Evolutionary conservation across 192 early-diverging fungal species (phyloP).

Genomic region (Powellomyces hirtus): DNA sequence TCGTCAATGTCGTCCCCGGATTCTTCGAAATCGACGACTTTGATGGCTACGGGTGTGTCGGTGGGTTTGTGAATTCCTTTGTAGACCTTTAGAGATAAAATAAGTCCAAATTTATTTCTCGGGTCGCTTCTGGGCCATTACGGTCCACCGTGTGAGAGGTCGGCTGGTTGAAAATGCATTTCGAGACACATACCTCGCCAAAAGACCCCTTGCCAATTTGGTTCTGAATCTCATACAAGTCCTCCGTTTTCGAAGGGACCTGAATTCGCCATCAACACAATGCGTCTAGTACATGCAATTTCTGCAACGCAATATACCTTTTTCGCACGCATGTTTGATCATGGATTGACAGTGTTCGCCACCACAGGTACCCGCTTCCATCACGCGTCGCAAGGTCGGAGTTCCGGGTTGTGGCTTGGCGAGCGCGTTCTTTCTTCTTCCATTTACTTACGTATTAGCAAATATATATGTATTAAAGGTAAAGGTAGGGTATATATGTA

Average conservation of each 20-base stretch:
- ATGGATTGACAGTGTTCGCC: too few relatives aligned
- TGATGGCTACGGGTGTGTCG: conserved; percentile 35
- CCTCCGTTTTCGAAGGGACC: neutral
- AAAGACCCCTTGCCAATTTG: conserved; percentile 38
- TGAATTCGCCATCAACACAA: neutral
- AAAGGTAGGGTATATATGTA: too few relatives aligned
- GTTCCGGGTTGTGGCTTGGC: too few relatives aligned
- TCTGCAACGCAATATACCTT: neutral
- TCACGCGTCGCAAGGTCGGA: too few relatives aligned
- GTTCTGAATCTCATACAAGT: conserved; percentile 28
- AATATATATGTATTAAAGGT: too few relatives aligned
- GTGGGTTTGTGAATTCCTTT: conserved; percentile 37
- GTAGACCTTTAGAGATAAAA: too few relatives aligned
- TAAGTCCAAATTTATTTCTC: too few relatives aligned
- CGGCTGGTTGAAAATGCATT: neutral
- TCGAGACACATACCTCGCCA: conserved; percentile 22
- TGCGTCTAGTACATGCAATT: neutral
- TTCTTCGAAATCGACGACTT: conserved; percentile 52
- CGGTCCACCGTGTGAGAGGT: neutral
- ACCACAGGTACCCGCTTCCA: too few relatives aligned
- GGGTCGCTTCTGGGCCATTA: neutral
- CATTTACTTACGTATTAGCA: too few relatives aligned
- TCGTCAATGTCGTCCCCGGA: conserved; percentile 95
- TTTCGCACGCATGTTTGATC: neutral
- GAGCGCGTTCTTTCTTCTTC: too few relatives aligned